Percentiles rank a stretch among this genome's conserved stretches.
Conservation (phyloP, 73 alveolate genomes). For the Paramecium sexaurelia region DNA sequence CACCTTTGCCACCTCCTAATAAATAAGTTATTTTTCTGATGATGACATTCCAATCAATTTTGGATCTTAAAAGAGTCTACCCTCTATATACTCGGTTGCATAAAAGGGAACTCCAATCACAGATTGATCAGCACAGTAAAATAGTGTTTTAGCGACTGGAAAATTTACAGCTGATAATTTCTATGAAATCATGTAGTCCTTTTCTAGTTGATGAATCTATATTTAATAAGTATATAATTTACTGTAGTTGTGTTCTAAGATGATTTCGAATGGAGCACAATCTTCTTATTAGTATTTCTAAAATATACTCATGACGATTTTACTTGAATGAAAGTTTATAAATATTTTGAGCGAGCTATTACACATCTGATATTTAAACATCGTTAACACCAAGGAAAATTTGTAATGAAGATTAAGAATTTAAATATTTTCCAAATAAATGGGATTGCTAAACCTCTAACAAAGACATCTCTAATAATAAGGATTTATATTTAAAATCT, state of each 20-base stretch:
- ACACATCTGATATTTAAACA: background rate
- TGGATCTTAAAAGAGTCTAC: background rate
- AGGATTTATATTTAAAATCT: background rate
- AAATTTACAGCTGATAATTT: background rate
- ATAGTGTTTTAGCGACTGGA: background rate
- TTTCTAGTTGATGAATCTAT: background rate
- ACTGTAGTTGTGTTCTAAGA: background rate
- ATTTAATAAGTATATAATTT: background rate
- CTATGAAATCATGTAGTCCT: background rate
- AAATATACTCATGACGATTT: background rate
- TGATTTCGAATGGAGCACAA: background rate
- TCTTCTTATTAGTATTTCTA: background rate
- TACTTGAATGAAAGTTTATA: slow-evolving; percentile 14
- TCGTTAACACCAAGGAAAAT: background rate
- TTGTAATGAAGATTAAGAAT: background rate
- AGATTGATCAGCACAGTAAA: background rate
- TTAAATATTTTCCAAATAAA: background rate
- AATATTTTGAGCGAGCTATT: background rate
- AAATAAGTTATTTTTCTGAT: background rate
- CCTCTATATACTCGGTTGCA: background rate
- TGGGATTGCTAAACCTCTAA: background rate
- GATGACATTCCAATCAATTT: background rate
- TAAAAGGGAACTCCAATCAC: background rate
- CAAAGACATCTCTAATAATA: background rate
- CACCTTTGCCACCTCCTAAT: background rate